Conservation (phyloP, 1,284 basidiomycete genomes). For the Moesziomyces globuligerus region DNA sequence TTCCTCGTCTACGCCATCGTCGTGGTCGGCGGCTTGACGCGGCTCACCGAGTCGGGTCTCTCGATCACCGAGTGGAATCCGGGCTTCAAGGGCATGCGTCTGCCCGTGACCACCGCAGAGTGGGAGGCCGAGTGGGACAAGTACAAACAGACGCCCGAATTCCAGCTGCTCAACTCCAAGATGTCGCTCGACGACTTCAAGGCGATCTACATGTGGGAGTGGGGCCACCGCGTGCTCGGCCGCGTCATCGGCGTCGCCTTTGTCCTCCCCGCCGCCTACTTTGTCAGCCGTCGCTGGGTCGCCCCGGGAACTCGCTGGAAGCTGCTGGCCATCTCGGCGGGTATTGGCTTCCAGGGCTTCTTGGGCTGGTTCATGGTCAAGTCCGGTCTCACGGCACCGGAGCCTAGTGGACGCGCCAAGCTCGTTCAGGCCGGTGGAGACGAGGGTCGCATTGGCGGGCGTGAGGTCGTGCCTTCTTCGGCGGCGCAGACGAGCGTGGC, state of each 20-base stretch:
- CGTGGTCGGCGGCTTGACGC: constrained; percentile 94
- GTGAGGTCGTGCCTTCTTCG: constrained; percentile 14
- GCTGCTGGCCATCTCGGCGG: constrained; percentile 77
- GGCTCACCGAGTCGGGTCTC: constrained; percentile 95
- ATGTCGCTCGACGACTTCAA: constrained; percentile 93
- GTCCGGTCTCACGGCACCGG: constrained; percentile 77
- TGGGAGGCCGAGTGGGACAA: constrained; percentile 94
- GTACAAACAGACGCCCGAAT: constrained; percentile 95
- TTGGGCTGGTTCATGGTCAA: constrained; percentile 99
- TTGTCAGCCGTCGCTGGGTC: constrained; percentile 37
- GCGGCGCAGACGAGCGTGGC: constrained; percentile 21
- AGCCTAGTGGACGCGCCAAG: constrained; percentile 26
- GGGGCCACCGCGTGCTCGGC: constrained; percentile 92
- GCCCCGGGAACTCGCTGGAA: constrained; percentile 71
- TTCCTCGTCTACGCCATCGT: constrained; percentile 89
- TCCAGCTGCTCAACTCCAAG: constrained; percentile 79
- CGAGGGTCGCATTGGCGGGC: too few species aligned
- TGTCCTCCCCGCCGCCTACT: constrained; percentile 62
- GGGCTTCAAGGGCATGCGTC: constrained; percentile 82
- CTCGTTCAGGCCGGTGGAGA: constrained; percentile 5
- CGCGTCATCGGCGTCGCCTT: constrained; percentile 80
- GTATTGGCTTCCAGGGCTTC: constrained; percentile 88
- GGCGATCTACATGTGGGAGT: constrained; percentile 98
- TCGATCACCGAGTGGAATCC: constrained; percentile 99
- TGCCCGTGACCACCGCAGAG: constrained; percentile 79